Evolutionary conservation across 2,329 filamentous ascomycete species (phyloP), one percentile per base, ranked within the genome.

Genomic region (Epichloe glyceriae): DNA sequence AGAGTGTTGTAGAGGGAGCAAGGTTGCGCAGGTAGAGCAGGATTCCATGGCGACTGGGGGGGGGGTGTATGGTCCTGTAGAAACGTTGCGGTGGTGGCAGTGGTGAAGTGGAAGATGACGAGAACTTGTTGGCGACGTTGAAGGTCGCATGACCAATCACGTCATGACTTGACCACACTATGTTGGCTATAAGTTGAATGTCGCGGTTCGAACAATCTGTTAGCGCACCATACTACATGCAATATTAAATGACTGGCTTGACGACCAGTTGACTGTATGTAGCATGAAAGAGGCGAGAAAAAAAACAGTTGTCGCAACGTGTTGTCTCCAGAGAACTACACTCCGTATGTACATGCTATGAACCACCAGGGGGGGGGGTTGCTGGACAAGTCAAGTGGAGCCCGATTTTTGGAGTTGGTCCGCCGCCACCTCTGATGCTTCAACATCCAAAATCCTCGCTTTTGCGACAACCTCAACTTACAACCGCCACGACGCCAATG

Each of bases 21-120:
- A 67, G 22, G 71, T 72, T 33, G 84, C 81, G 65, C 85, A 89
- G 20, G 83, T 88, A 62, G 83, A 87, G 67, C 85, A 88, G 14
- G 76, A 73, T 30, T 69, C 66, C 67, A 68, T 68, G 46, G 17
- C 59, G 46, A 37, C 37, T 19, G 45, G 30, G 15, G 43, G 35
- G 39, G 35, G 14, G 11, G 39, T 47, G 43, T n/a, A 12, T 5
- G 17, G 7, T 11, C 5, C n/a, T 42, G 19, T 42, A 6, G 12
- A 20, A 10, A 50, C 0, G 40, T 15, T 39, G 41, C 47, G 10
- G n/a, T 47, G 39, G 39, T 44, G 15, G 47, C 34, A 17, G 47
- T 37, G 26, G 10, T 19, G 22, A 15, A 34, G 33, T 46, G 15
- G n/a, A 44, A 11, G 39, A 49, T 44, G 4, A 35, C 35, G 42